Percentiles rank a stretch among this genome's conserved stretches.
phyloP scores from a whole-genome alignment of 352 stramenopile genomes.

The Phytophthora macrochlamydospora region DNA sequence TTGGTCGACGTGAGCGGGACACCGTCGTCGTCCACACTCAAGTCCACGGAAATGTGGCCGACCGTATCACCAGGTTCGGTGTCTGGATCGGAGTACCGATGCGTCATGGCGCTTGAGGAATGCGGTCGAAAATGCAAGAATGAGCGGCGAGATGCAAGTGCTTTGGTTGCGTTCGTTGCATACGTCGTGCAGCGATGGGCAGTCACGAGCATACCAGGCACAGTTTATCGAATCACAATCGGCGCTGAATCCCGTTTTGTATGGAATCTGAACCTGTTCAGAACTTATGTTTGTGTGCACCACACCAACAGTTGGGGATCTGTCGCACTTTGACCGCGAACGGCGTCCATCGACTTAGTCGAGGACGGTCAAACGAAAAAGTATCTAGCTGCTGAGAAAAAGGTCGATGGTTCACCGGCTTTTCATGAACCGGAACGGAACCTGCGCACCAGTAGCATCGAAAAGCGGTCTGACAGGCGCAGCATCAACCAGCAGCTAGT shows the following conservation, averaged over 20 bases:
- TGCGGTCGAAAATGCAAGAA: neutral
- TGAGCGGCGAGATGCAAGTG: no score
- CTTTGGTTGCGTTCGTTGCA: neutral
- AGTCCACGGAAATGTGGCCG: constrained; percentile 23
- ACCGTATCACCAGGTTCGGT: neutral
- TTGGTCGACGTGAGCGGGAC: constrained; percentile 24
- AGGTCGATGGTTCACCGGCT: neutral
- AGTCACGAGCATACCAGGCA: neutral
- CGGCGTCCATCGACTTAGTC: neutral
- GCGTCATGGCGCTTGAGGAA: neutral
- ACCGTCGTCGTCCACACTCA: constrained; percentile 22
- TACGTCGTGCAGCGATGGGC: neutral
- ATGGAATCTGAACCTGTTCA: neutral
- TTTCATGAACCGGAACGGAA: neutral
- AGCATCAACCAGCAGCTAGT: no score
- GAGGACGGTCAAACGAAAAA: neutral
- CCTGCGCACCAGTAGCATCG: neutral
- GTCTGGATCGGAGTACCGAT: neutral
- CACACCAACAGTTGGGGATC: neutral
- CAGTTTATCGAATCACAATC: neutral
- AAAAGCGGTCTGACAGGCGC: no score
- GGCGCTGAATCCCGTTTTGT: neutral
- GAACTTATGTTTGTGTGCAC: neutral
- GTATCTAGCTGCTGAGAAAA: neutral
- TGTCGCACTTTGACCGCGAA: neutral